Base-by-base conservation (phyloP, 2,329 filamentous ascomycete species). In the Geosmithia putterillii region DNA sequence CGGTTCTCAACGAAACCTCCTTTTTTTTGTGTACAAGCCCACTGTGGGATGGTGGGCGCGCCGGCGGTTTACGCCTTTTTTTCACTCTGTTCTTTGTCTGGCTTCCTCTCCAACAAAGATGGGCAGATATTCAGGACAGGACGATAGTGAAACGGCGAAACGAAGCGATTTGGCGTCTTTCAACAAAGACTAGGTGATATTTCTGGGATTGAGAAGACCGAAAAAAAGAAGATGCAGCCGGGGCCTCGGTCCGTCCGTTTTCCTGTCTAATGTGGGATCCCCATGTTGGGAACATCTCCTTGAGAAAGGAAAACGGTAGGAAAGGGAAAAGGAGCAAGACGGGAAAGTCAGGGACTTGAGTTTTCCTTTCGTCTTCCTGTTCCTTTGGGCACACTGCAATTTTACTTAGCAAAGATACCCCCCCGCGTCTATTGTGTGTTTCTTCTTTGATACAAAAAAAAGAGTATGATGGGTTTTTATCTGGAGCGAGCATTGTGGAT, bases 1-100 rank as follows among this genome's bases (percentile, higher is more conserved):
- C 28, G 63, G 62, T 65, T 66, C 63, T 66, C 64, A 66, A 66
- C 64, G 63, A 66, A 61, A 65, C 62, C 63, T 4, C 28, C 28
- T 32, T 32, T 32, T 32, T 32, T 32, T 32, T 59, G 53, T 54
- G 54, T 53, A 56, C 25, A 41, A n/a, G 39, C 39, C 39, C 39
- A 22, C 22, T 9, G 12, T 32, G 22, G 25, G 25, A 25, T 28
- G 39, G 36, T 32, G 39, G 39, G 39, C n/a, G 36, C 39, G 39
- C 39, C 39, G 39, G 20, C 39, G 21, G 39, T 41, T 41, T 41
- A 21, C 20, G n/a, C 28, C 22, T n/a, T n/a, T n/a, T n/a, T n/a
- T n/a, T n/a, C 12, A 41, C 39, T 41, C 28, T 22, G 23, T 18
- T 41, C 39, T 9, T 58, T 55, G 54, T 51, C 55, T 14, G 28